Base-by-base conservation (phyloP, 2,329 filamentous ascomycete genomes). In the Tolypocladium amazonense region DNA sequence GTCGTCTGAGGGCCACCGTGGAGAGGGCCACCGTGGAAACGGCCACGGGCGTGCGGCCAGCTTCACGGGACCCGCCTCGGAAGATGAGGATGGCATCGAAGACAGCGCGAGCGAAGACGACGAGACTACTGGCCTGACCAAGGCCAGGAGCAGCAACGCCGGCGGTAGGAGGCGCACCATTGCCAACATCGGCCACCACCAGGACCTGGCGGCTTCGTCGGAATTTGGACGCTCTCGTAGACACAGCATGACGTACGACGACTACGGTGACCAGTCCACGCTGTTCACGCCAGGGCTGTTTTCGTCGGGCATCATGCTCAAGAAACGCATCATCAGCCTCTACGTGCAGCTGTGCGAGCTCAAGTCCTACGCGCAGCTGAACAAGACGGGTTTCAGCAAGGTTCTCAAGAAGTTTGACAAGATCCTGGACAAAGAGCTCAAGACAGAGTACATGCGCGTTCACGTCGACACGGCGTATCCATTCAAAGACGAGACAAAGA, bases 351-450 rank as follows among this genome's bases (percentile, higher is more conserved):
- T 97, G 23, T 97, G 93, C 76, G 94, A 97, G 73, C 84, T 99
- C 68, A 95, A 96, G 71, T 97, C 93, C 2, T 99, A 92, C 70
- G 87, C 92, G 59, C 93, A 97, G 76, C 84, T 99, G 63, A 99
- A 99, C 80, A 89, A 89, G 75, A 99, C 94, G 0, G 94, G 94
- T 15, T 99, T 99, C 76, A 85, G 88, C 69, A 99, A 99, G 75
- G 92, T 96, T 0, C 77, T 97, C 65, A 99, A 99, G 77, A 99
- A 99, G 74, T 99, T 94, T 70, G 94, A 99, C 80, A 99, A 99
- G 79, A 97, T 89, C 60, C 77, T 96, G 60, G 88, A 97, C 73
- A 87, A 88, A 64, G 87, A 87, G 66, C 79, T 97, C 59, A 92
- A 93, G 65, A 78, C 83, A 18, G 78, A 81, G 54, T 99, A 96